Evolutionary conservation across 805 yeast species (phyloP).

Genomic region (Blastobotrys mokoenaii): DNA sequence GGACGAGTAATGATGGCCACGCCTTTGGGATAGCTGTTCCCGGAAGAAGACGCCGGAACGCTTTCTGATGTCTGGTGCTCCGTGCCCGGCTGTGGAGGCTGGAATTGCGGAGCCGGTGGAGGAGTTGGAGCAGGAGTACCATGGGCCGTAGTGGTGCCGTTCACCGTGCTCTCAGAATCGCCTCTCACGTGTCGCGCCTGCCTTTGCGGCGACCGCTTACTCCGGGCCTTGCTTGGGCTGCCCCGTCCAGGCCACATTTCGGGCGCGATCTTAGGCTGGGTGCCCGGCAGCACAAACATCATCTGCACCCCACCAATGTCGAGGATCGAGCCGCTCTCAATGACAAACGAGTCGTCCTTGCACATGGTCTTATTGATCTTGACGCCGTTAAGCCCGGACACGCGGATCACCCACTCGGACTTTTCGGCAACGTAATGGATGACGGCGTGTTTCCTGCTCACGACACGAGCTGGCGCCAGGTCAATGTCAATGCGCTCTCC

Average conservation of each 20-base stretch:
- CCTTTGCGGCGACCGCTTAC: no score
- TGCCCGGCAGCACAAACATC: slow-evolving; percentile 97
- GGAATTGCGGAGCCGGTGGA: background rate
- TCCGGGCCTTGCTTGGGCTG: no score
- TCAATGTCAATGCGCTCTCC: slow-evolving; percentile 54
- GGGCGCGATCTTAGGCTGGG: slow-evolving; percentile 56
- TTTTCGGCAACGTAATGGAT: slow-evolving; percentile 67
- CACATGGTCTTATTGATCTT: slow-evolving; percentile 66
- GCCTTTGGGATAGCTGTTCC: slow-evolving; percentile 31
- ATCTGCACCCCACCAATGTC: slow-evolving; percentile 97
- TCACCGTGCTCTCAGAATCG: background rate
- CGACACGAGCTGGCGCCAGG: slow-evolving; percentile 96
- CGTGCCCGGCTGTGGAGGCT: slow-evolving; percentile 5
- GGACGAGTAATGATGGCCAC: slow-evolving; percentile 35
- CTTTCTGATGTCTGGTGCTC: background rate
- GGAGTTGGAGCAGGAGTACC: slow-evolving; percentile 1
- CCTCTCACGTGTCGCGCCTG: no score
- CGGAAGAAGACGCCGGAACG: background rate
- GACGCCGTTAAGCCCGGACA: slow-evolving; percentile 88
- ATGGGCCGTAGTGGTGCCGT: background rate
- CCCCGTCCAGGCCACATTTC: background rate
- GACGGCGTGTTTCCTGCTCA: slow-evolving; percentile 80
- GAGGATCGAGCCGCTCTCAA: slow-evolving; percentile 80
- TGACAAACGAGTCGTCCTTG: slow-evolving; percentile 35
- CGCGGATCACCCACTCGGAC: slow-evolving; percentile 79